Percentiles rank a stretch among this genome's conserved stretches.
phyloP scores from a whole-genome alignment of 2,329 filamentous ascomycete species.

The Calonectria pteridis region DNA sequence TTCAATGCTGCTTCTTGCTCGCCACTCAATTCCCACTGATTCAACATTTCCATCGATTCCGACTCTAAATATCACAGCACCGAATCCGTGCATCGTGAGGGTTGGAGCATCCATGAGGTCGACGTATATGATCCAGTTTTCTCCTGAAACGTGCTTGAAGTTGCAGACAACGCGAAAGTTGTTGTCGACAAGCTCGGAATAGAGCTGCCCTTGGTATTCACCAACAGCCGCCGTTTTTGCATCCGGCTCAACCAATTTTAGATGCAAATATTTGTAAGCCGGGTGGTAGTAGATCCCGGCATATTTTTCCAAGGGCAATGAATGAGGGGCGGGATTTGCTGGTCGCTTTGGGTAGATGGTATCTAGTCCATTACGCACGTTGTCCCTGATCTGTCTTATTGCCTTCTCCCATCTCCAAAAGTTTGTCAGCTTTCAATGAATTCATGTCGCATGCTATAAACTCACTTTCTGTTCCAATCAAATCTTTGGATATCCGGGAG shows the following conservation, averaged over 20 bases:
- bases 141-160: neutral
- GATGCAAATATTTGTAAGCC: neutral
- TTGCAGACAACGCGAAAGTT: neutral
- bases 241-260: neutral
- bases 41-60: neutral
- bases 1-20: neutral
- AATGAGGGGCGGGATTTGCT: neutral
- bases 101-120: neutral
- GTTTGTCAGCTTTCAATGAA: rapidly evolving
- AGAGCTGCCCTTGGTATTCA: neutral
- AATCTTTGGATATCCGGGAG: neutral
- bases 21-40: neutral
- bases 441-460: neutral
- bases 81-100: neutral
- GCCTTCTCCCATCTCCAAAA: neutral
- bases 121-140: neutral
- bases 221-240: neutral
- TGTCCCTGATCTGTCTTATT: neutral
- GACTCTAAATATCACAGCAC: neutral
- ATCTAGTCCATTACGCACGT: neutral
- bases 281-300: neutral
- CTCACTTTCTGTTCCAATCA: neutral
- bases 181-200: neutral
- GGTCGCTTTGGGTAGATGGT: neutral
- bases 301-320: neutral